Evolutionary conservation across 257 asterid genomes (phyloP).

Genomic region (Cynanchum wilfordii): DNA sequence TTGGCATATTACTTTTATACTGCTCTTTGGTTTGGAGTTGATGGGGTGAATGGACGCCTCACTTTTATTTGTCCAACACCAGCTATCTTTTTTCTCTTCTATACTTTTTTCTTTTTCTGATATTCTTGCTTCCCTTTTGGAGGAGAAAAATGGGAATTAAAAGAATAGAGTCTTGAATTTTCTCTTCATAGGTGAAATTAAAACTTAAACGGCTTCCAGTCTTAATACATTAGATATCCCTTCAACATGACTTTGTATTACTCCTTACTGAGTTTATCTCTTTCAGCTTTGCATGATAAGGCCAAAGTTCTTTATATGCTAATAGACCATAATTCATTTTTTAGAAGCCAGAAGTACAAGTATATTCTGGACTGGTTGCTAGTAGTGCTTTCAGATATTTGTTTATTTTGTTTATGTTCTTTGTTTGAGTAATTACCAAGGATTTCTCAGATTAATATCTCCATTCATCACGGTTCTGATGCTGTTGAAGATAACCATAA

Average conservation of each 20-base stretch:
- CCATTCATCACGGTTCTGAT: slow-evolving; percentile 37
- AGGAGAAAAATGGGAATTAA: not conserved
- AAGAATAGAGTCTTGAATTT: not conserved
- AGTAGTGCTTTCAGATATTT: not conserved
- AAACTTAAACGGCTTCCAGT: not conserved
- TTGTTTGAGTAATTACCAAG: slow-evolving; percentile 21
- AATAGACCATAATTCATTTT: not conserved
- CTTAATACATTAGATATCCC: not conserved
- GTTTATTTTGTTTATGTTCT: slow-evolving; percentile 6
- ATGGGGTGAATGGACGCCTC: not conserved
- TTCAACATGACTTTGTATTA: not conserved
- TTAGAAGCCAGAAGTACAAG: not conserved
- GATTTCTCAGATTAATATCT: slow-evolving; percentile 29
- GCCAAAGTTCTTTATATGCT: not conserved
- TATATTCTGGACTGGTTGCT: not conserved
- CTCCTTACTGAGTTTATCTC: not conserved
- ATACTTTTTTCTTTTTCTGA: not conserved
- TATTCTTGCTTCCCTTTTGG: not conserved
- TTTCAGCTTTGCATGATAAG: not conserved
- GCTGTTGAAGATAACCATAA: slow-evolving; percentile 36
- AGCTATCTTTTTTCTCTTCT: not conserved
- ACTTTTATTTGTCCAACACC: not conserved
- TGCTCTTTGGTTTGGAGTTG: not conserved
- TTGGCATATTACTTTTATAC: not conserved
- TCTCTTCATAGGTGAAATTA: not conserved